Evolutionary conservation across 371 early-diverging fungal genomes (phyloP), one percentile per base, ranked within the genome.

Genomic region (Mucor velutinosus): DNA sequence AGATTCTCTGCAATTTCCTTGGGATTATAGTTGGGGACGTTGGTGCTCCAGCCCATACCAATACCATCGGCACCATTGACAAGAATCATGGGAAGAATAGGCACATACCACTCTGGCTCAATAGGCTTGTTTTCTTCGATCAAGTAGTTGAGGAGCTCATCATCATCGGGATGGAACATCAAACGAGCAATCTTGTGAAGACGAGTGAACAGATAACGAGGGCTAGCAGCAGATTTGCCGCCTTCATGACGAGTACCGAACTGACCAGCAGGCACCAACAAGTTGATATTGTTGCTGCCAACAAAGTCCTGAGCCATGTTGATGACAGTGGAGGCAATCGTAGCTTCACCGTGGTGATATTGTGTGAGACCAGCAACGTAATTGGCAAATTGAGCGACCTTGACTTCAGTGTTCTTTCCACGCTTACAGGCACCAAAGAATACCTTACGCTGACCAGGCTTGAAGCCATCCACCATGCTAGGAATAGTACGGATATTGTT

Each of bases 371-470:
- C 97, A 7, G 95, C 87, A 8, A 99, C 96, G 70, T 96, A 97
- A 69, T 99, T 99, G 19, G 93, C 92, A 30, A 99, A 83, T 82
- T 97, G 97, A 3, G 96, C 93, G 3, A 99, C 87, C 84, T 99
- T 99, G 75, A 98, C 92, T 88, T 99, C 99, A 7, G 76, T 72
- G 51, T 84, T 89, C 35, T 87, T 81, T 65, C 96, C 95, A 64
- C 95, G 90, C 72, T 97, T 97, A 75, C 99, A 95, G 70, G 96
- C 93, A 35, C 92, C 90, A 85, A 89, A 99, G 45, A 99, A 73
- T 41, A 99, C 96, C 80, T 99, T 99, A 72, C 99, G 90, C 79
- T 99, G 99, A 27, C 98, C 99, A 5, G 99, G 99, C 80, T 99
- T 99, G 29, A 99, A 86, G 3, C 99, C 99, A 80, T 99, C 99